Percentiles rank a stretch among this genome's conserved stretches.
Conservation (phyloP, 2,329 filamentous ascomycete species). For the Westerdykella aurantiaca region DNA sequence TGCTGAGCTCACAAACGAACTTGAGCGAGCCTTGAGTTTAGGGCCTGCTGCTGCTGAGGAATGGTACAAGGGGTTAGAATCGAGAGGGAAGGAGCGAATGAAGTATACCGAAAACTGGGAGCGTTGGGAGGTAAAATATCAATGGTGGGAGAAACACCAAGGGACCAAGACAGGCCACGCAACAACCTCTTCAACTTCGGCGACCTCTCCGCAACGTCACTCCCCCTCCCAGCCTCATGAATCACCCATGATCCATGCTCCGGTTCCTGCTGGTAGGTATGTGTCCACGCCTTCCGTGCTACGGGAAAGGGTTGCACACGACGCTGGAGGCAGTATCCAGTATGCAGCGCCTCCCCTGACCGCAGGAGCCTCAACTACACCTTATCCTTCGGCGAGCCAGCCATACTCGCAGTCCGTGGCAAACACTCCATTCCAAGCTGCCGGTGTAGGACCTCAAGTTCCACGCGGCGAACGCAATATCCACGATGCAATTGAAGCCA, state of each 20-base stretch:
- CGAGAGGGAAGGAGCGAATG: conserved; percentile 55
- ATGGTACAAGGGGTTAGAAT: conserved; percentile 70
- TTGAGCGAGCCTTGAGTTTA: conserved; percentile 58
- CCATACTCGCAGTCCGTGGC: conserved; percentile 7
- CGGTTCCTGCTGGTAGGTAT: conserved; percentile 33
- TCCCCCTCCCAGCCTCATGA: conserved; percentile 20
- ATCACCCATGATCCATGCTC: conserved; percentile 31
- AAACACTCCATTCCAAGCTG: conserved; percentile 22
- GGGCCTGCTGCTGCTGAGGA: conserved; percentile 66
- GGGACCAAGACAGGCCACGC: not conserved
- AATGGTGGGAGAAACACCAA: conserved; percentile 19
- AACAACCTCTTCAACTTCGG: conserved; percentile 5
- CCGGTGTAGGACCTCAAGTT: not conserved
- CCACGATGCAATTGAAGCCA: conserved; percentile 59
- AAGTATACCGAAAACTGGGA: conserved; percentile 66
- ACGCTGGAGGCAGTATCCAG: conserved; percentile 9
- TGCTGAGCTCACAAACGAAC: conserved; percentile 56
- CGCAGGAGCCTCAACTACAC: conserved; percentile 11
- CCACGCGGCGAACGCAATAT: conserved; percentile 49
- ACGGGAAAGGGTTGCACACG: too few relatives aligned
- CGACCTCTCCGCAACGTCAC: too few relatives aligned
- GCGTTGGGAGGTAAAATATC: conserved; percentile 56
- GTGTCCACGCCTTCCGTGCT: conserved; percentile 11
- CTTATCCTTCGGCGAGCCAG: conserved; percentile 7
- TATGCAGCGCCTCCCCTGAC: conserved; percentile 5